Conservation (phyloP, 768 basidiomycete genomes). For the Boletellus ananiceps region DNA sequence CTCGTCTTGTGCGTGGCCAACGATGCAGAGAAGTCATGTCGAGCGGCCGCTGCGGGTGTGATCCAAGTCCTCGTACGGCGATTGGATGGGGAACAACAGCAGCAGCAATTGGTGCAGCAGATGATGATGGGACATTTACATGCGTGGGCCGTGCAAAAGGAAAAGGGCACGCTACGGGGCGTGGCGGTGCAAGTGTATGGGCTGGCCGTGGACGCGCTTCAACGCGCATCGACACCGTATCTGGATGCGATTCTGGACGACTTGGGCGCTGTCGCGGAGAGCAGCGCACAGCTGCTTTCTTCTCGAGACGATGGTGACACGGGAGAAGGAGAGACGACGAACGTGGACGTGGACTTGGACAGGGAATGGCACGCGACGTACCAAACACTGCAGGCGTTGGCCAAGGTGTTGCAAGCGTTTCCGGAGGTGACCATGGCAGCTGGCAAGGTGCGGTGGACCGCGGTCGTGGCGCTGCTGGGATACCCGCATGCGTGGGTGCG, state of each 20-base stretch:
- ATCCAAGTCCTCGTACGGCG: slow-evolving; percentile 72
- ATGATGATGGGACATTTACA: slow-evolving; percentile 67
- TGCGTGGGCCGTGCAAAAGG: slow-evolving; percentile 67
- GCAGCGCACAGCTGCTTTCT: not conserved
- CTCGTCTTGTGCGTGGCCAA: slow-evolving; percentile 93
- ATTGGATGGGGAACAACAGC: slow-evolving; percentile 54
- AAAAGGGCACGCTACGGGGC: slow-evolving; percentile 57
- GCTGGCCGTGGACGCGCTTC: slow-evolving; percentile 67
- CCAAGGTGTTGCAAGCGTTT: slow-evolving; percentile 57
- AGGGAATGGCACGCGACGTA: slow-evolving; percentile 81
- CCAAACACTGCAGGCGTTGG: slow-evolving; percentile 63
- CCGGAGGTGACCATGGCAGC: slow-evolving; percentile 45
- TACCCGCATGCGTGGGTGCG: slow-evolving; percentile 97
- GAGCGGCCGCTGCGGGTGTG: slow-evolving; percentile 82
- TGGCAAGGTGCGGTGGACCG: slow-evolving; percentile 55
- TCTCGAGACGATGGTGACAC: slow-evolving; percentile 15
- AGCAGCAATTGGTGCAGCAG: slow-evolving; percentile 46
- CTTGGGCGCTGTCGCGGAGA: slow-evolving; percentile 34
- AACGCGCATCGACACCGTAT: slow-evolving; percentile 42
- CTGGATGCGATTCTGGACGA: slow-evolving; percentile 52
- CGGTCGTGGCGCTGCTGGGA: slow-evolving; percentile 60
- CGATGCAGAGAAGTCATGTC: slow-evolving; percentile 85
- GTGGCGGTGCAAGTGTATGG: slow-evolving; percentile 84
- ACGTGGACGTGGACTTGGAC: slow-evolving; percentile 51
- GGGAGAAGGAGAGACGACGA: slow-evolving; percentile 43